Conservation (phyloP, 2,329 filamentous ascomycete genomes). For the Zymoseptoria crescenta region DNA sequence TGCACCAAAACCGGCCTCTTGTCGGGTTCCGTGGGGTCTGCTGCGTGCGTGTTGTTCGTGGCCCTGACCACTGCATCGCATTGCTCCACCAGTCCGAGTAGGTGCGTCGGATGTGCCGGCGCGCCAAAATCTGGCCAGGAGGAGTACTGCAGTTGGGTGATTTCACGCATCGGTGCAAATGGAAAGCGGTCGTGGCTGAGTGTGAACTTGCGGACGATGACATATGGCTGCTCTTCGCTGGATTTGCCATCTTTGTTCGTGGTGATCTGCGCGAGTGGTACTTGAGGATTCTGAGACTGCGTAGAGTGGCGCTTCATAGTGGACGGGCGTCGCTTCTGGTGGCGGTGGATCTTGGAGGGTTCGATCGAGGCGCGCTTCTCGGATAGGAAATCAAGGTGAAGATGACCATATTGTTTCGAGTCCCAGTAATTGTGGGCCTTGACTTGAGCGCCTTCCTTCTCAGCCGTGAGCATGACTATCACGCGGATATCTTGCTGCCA, state of each 20-base stretch:
- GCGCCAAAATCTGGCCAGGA: conserved; percentile 98
- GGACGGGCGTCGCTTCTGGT: conserved; percentile 32
- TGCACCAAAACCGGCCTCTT: conserved; percentile 78
- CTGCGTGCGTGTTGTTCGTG: conserved; percentile 32
- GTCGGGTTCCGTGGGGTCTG: conserved; percentile 45
- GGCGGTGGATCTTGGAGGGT: conserved; percentile 44
- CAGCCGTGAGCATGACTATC: conserved; percentile 92
- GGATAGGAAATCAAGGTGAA: conserved; percentile 68
- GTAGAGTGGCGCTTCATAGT: conserved; percentile 31
- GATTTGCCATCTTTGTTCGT: conserved; percentile 15
- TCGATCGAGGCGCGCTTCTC: conserved; percentile 78
- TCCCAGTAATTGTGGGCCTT: conserved; percentile 97
- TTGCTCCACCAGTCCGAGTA: conserved; percentile 83
- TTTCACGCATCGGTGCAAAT: conserved; percentile 79
- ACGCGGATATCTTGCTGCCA: conserved; percentile 96
- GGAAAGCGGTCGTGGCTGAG: conserved; percentile 69
- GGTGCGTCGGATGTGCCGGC: conserved; percentile 77
- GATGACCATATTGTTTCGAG: conserved; percentile 64
- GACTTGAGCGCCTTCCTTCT: conserved; percentile 83
- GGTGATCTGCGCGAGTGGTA: conserved; percentile 23
- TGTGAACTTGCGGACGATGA: conserved; percentile 79
- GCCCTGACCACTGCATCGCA: conserved; percentile 62
- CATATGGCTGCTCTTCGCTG: conserved; percentile 56
- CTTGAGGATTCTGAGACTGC: conserved; percentile 27
- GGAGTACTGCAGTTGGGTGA: conserved; percentile 89